Evolutionary conservation across 805 yeast genomes (phyloP), one percentile per base, ranked within the genome.

Genomic region (Monosporozyma aquatica): DNA sequence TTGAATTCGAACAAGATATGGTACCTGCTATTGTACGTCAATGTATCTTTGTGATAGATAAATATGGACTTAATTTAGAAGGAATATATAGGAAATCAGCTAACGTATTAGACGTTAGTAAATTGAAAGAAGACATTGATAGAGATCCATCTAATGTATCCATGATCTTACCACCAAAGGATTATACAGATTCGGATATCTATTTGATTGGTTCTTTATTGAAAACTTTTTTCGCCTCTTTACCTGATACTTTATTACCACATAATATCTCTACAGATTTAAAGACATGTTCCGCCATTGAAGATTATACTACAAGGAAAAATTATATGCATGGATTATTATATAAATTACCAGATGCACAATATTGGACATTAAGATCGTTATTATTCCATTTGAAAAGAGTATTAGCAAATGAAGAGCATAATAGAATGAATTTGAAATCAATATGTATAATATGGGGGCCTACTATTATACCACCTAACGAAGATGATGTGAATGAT

Each of bases 391-490:
- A 92, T 61, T 74, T 92, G 47, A 78, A 81, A 47, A 75, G 81
- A 43, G 80, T 92, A 11, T 76, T 81, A 29, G 72, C 73, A 23
- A 70, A 78, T 43, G 80, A 79, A 54, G 70, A 70, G 17, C 52
- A 64, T 27, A 87, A 87, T 58, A 73, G 92, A 58, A 92, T 92
- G 98, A 78, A 78, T 37, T 71, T 80, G 44, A 80, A 81, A 55
- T 81, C 83, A 46, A 62, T 92, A 53, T 85, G 95, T 37, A 85
- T 86, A 30, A 87, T 90, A 29, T 92, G 98, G 98, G 96, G 97
- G 0, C 95, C 95, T 15, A 84, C 85, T 2, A 65, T 92, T 41
- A 72, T 92, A 59, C 74, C 80, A 15, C 76, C 79, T 38, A 83
- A 77, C 52, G 76, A 75, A 44, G 74, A 75, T 20, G 80, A 78